phyloP scores from a whole-genome alignment of 306 rosid genomes.

The Hippophae gyantsensis region DNA sequence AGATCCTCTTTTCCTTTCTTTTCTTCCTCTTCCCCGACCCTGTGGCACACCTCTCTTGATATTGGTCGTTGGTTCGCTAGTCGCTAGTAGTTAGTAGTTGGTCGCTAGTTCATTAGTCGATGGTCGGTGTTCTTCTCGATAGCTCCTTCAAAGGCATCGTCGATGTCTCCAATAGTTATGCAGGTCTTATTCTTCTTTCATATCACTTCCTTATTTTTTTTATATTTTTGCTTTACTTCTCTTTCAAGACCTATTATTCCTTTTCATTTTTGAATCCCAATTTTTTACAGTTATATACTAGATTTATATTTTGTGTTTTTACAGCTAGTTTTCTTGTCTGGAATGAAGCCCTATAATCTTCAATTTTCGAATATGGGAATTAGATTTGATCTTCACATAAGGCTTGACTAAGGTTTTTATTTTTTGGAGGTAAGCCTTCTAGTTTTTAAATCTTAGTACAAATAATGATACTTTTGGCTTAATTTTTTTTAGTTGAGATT shows the following conservation, averaged over 20 bases:
- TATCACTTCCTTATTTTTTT: background rate
- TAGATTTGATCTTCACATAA: background rate
- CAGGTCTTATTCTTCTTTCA: conserved; percentile 33
- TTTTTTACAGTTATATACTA: background rate
- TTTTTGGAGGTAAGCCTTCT: background rate
- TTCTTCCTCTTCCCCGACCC: no score
- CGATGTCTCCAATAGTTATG: conserved; percentile 81
- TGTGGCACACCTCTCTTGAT: no score
- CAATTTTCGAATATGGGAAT: background rate
- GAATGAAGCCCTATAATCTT: no score
- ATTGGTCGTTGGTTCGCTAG: background rate
- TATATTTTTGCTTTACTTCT: background rate
- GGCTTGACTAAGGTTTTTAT: background rate
- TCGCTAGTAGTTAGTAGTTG: no score
- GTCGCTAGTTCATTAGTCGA: no score
- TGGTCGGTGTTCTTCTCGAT: conserved; percentile 70
- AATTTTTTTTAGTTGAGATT: background rate
- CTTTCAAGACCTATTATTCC: background rate
- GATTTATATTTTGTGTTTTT: background rate
- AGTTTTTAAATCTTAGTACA: no score
- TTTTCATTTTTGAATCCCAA: background rate
- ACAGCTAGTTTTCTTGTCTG: background rate
- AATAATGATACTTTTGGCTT: background rate
- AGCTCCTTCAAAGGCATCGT: conserved; percentile 72
- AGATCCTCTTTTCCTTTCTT: no score